Conservation (phyloP, 169 alveolate genomes). For the Toxoplasma gondii region DNA sequence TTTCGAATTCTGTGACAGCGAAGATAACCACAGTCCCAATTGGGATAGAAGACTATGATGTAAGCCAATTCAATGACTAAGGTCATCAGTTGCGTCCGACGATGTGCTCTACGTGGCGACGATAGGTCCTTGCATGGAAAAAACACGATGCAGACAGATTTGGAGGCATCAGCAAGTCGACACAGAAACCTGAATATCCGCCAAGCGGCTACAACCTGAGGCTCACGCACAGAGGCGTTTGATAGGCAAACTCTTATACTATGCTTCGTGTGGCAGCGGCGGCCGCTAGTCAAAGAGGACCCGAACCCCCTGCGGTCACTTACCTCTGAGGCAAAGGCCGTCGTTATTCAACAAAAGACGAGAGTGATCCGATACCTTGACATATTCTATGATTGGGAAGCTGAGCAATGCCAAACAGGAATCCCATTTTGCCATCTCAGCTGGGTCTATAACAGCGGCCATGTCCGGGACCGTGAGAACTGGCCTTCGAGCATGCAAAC, state of each 20-base stretch:
- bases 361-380: neutral
- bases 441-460: neutral
- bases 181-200: no score
- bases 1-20: neutral
- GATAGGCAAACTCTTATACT: no score
- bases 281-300: neutral
- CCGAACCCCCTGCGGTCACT: neutral
- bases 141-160: no score
- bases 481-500: neutral
- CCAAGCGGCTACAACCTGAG: no score
- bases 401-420: neutral
- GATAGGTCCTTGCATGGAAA: no score
- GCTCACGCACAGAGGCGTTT: no score
- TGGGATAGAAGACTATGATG: no score
- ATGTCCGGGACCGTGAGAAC: neutral
- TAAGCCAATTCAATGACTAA: no score
- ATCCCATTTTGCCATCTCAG: neutral
- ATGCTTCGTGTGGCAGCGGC: no score
- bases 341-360: neutral
- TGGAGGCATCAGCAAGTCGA: no score
- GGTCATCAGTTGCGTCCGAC: no score
- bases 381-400: neutral
- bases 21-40: neutral
- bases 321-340: neutral
- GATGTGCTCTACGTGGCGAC: no score